A percentile compares a stretch with the other conserved stretches of the same genome.
These are phyloP conservation scores for Plantago elongata DNA, from an alignment of 257 asterid species.

Conservation along the genomic window DNA sequence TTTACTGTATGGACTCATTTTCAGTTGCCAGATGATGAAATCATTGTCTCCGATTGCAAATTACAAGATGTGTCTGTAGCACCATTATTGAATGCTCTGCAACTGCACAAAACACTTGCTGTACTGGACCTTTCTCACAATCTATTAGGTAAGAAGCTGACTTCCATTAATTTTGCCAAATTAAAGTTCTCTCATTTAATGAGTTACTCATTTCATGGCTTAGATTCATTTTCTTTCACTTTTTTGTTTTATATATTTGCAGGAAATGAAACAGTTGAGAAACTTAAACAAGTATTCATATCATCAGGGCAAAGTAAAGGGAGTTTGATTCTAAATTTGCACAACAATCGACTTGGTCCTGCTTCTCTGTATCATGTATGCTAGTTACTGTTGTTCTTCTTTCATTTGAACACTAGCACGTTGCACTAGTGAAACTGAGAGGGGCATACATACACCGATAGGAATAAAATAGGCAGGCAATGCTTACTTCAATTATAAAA, in stretches of 20 bases:
- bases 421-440: not conserved
- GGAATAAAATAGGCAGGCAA: too few species aligned
- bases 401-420: not conserved
- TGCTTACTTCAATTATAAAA: too few species aligned
- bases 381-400: not conserved
- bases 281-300: slow-evolving; percentile 63
- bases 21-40: slow-evolving; percentile 86
- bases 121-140: slow-evolving; percentile 91
- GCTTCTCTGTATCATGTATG: slow-evolving; percentile 75
- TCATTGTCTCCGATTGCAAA: slow-evolving; percentile 73
- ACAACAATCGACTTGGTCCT: slow-evolving; percentile 76
- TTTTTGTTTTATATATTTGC: slow-evolving; percentile 22
- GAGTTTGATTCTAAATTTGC: slow-evolving; percentile 77
- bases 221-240: slow-evolving; percentile 19
- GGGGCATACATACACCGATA: not conserved
- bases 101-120: slow-evolving; percentile 71
- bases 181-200: slow-evolving; percentile 4
- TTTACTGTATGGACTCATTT: slow-evolving; percentile 5
- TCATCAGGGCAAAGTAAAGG: slow-evolving; percentile 78
- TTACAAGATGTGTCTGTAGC: slow-evolving; percentile 73
- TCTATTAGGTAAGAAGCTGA: slow-evolving; percentile 51
- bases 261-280: slow-evolving; percentile 81
- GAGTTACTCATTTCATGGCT: slow-evolving; percentile 6
- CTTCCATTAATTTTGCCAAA: slow-evolving; percentile 11
- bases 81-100: slow-evolving; percentile 76